phyloP scores from a whole-genome alignment of 108 stramenopile species.

The Epithemia pelagica region DNA sequence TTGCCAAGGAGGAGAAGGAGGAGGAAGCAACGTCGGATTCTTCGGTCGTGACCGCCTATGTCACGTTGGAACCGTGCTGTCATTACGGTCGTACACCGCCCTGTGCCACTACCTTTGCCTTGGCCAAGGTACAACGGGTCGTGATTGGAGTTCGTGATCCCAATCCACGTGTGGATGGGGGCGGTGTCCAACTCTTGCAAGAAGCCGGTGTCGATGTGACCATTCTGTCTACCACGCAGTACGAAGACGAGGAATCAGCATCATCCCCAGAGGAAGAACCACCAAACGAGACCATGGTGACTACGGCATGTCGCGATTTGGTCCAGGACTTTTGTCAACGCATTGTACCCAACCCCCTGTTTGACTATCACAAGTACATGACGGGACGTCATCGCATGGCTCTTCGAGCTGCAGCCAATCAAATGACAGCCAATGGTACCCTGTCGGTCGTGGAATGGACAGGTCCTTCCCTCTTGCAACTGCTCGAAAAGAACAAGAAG shows the following conservation, averaged over 20 bases:
- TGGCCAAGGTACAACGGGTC: conserved; percentile 65
- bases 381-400: conserved; percentile 44
- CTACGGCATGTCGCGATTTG: conserved; percentile 37
- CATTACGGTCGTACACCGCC: conserved; percentile 84
- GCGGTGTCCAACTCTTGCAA: conserved; percentile 62
- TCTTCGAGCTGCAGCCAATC: conserved; percentile 43
- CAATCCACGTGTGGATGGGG: conserved; percentile 80
- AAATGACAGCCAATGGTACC: conserved; percentile 41
- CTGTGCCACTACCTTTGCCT: conserved; percentile 58
- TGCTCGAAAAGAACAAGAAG: conserved; percentile 15
- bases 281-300: conserved; percentile 22
- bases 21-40: background rate
- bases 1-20: conserved; percentile 11
- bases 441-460: conserved; percentile 46
- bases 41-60: conserved; percentile 76
- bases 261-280: background rate
- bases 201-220: conserved; percentile 52
- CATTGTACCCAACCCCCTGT: conserved; percentile 32
- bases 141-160: conserved; percentile 84
- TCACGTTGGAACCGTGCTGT: conserved; percentile 89
- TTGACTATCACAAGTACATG: conserved; percentile 30
- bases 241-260: too few relatives aligned
- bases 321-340: conserved; percentile 62
- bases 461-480: background rate
- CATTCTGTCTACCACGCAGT: background rate